Percentiles rank a stretch among this genome's conserved stretches.
Conservation (phyloP, 805 yeast species). For the Ascoidea rubescens region DNA sequence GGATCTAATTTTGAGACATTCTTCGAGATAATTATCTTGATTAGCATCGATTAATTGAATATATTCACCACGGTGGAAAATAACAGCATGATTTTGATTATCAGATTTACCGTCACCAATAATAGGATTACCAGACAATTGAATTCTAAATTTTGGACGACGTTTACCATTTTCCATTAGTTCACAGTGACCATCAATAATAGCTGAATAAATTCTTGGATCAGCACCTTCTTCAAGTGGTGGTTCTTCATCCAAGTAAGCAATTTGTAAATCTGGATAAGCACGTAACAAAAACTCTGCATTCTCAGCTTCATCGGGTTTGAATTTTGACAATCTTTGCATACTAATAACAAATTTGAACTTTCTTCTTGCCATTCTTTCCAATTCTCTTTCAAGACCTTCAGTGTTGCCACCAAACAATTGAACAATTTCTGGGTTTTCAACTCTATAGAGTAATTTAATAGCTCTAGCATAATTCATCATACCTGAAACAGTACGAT, state of each 20-base stretch:
- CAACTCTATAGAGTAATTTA: slow-evolving; percentile 52
- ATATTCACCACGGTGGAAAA: slow-evolving; percentile 87
- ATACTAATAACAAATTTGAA: slow-evolving; percentile 72
- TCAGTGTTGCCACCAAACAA: slow-evolving; percentile 32
- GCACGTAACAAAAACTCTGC: slow-evolving; percentile 53
- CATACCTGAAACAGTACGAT: slow-evolving; percentile 74
- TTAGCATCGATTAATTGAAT: slow-evolving; percentile 93
- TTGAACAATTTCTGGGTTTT: slow-evolving; percentile 39
- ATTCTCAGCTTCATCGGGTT: slow-evolving; percentile 50
- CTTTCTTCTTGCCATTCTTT: slow-evolving; percentile 65
- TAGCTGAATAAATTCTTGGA: slow-evolving; percentile 41
- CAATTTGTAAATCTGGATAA: slow-evolving; percentile 52
- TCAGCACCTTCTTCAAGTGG: slow-evolving; percentile 16
- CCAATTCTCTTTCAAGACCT: slow-evolving; percentile 49
- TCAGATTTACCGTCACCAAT: slow-evolving; percentile 95
- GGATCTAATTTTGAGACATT: slow-evolving; percentile 80
- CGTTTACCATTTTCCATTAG: slow-evolving; percentile 44
- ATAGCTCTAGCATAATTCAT: slow-evolving; percentile 67
- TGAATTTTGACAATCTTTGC: slow-evolving; percentile 68
- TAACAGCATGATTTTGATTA: slow-evolving; percentile 79
- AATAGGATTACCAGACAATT: slow-evolving; percentile 85
- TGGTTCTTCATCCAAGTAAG: slow-evolving; percentile 36
- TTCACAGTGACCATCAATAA: slow-evolving; percentile 48
- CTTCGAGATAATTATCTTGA: slow-evolving; percentile 91
- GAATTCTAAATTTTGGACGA: slow-evolving; percentile 49